phyloP scores from a whole-genome alignment of 2,329 filamentous ascomycete species.

The Neocatenulostroma microsporum region DNA sequence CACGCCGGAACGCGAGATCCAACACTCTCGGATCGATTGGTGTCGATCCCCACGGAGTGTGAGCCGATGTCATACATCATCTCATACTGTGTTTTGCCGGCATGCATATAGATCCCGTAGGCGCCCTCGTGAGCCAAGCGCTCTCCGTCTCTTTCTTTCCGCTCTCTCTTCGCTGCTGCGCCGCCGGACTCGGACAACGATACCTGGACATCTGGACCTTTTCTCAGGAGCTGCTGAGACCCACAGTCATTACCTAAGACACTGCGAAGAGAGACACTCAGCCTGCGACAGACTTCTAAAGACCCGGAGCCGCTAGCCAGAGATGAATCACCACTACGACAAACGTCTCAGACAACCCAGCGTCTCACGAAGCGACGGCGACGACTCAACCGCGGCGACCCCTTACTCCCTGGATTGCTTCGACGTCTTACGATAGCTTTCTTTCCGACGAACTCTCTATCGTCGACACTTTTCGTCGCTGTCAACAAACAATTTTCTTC shows the following conservation, averaged over 20 bases:
- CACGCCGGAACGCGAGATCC: conserved; percentile 1
- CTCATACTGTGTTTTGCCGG: neutral
- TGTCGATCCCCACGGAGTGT: conserved; percentile 1
- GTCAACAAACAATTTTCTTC: conserved; percentile 5
- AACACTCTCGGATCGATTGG: too few species aligned
- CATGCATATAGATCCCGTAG: conserved; percentile 4
- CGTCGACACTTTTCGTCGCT: neutral
- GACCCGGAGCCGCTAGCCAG: too few species aligned
- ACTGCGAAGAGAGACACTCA: too few species aligned
- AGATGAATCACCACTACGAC: too few species aligned
- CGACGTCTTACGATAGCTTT: neutral
- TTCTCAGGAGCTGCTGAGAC: neutral
- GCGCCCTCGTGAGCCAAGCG: conserved; percentile 1
- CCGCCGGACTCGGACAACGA: too few species aligned
- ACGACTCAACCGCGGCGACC: too few species aligned
- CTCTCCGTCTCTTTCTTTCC: neutral
- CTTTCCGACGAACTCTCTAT: neutral
- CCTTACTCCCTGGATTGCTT: too few species aligned
- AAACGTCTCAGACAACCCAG: too few species aligned
- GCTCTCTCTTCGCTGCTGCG: neutral
- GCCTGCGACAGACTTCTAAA: too few species aligned
- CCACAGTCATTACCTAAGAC: conserved; percentile 5
- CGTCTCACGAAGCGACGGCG: too few species aligned
- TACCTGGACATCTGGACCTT: neutral
- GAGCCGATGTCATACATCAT: conserved; percentile 3